phyloP scores from a whole-genome alignment of 2,329 filamentous ascomycete species.

The Hymenotorrendiella dingleyae region DNA sequence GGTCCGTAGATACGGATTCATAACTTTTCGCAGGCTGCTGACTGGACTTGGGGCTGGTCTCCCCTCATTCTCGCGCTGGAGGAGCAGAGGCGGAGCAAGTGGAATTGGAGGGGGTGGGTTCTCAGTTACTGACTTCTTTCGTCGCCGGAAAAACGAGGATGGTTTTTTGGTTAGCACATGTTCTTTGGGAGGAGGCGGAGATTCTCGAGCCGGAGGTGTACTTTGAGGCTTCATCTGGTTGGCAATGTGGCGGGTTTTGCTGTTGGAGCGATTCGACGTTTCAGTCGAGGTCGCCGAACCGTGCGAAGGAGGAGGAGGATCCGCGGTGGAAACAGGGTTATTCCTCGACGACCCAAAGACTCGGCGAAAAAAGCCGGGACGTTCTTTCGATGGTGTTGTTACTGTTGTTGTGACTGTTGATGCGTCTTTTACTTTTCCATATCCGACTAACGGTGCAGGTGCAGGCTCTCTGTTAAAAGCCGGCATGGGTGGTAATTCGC shows the following conservation, averaged over 20 bases:
- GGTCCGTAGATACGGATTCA: slow-evolving; percentile 69
- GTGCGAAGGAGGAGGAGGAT: slow-evolving; percentile 27
- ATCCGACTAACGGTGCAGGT: slow-evolving; percentile 46
- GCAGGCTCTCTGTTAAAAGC: slow-evolving; percentile 41
- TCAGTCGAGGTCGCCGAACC: slow-evolving; percentile 34
- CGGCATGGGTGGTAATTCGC: slow-evolving; percentile 28
- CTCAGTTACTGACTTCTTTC: slow-evolving; percentile 84
- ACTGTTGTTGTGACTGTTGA: slow-evolving; percentile 31
- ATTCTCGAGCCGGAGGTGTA: slow-evolving; percentile 22
- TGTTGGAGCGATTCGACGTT: slow-evolving; percentile 35
- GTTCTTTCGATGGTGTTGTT: slow-evolving; percentile 53
- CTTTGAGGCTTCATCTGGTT: slow-evolving; percentile 41
- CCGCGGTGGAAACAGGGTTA: slow-evolving; percentile 30
- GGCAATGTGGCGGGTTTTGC: slow-evolving; percentile 37
- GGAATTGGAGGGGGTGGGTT: slow-evolving; percentile 51
- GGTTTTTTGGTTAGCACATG: slow-evolving; percentile 73
- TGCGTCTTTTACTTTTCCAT: slow-evolving; percentile 40
- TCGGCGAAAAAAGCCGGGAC: slow-evolving; percentile 84
- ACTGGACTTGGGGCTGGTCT: slow-evolving; percentile 49
- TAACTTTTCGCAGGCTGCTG: slow-evolving; percentile 77
- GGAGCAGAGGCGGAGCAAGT: slow-evolving; percentile 35
- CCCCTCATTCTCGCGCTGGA: slow-evolving; percentile 17
- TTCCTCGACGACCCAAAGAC: slow-evolving; percentile 71
- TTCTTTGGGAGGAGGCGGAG: slow-evolving; percentile 26
- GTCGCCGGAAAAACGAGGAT: slow-evolving; percentile 87